phyloP scores from a whole-genome alignment of 805 yeast genomes.

The Candida incommunis region DNA sequence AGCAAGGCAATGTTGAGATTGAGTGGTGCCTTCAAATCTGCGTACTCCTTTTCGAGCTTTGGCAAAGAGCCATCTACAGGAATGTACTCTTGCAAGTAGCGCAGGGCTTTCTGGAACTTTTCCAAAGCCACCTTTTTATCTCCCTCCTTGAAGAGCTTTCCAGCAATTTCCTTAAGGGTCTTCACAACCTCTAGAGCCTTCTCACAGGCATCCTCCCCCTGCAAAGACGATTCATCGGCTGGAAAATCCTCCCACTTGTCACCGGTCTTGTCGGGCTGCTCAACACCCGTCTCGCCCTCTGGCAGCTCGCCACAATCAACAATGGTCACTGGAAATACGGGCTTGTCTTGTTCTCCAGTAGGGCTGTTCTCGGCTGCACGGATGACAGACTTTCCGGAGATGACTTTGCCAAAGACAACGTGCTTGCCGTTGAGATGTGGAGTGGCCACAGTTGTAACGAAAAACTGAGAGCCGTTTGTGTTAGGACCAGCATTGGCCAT shows the following conservation, averaged over 20 bases:
- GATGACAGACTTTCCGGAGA: conserved; percentile 71
- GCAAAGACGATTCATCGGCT: conserved; percentile 58
- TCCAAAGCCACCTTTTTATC: conserved; percentile 39
- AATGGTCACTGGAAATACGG: conserved; percentile 55
- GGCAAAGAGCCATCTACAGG: conserved; percentile 37
- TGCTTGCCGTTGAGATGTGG: conserved; percentile 95
- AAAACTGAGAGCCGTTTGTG: conserved; percentile 93
- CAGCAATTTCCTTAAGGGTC: conserved; percentile 63
- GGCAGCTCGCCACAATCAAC: conserved; percentile 64
- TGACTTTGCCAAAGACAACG: conserved; percentile 87
- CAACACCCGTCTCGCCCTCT: conserved; percentile 35
- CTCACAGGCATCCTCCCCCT: conserved; percentile 39
- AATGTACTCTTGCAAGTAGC: conserved; percentile 55
- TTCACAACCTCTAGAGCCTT: conserved; percentile 54
- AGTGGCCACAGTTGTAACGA: conserved; percentile 82
- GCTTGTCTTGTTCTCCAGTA: conserved; percentile 57
- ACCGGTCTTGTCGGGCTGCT: conserved; percentile 61
- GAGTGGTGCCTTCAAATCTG: conserved; percentile 44
- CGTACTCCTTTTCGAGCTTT: conserved; percentile 25
- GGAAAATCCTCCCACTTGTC: conserved; percentile 66
- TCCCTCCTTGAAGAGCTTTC: conserved; percentile 55
- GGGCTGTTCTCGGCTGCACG: conserved; percentile 61
- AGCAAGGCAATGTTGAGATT: conserved; percentile 63
- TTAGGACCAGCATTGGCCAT: conserved; percentile 97
- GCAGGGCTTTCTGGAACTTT: conserved; percentile 63